Evolutionary conservation across 176 grass and related monocot species (phyloP).

Genomic region (Zizania latifolia): DNA sequence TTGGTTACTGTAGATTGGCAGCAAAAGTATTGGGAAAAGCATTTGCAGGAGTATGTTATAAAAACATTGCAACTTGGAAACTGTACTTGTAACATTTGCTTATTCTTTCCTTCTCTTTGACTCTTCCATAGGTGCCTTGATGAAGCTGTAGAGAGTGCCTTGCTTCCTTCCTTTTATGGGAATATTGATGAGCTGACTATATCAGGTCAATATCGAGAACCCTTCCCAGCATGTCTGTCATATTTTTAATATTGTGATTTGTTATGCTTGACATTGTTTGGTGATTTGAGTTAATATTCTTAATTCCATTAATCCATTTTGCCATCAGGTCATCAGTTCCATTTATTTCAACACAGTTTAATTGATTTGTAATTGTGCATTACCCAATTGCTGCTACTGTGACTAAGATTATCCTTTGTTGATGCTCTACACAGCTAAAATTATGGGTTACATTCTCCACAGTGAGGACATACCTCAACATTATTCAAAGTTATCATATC

Average conservation of each 20-base stretch:
- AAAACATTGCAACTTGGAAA: not conserved
- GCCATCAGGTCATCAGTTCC: not conserved
- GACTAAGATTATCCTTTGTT: not conserved
- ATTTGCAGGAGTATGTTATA: constrained; percentile 45
- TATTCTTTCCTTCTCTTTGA: not conserved
- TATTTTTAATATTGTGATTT: not conserved
- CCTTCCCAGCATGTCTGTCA: not conserved
- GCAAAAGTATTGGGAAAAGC: constrained; percentile 56
- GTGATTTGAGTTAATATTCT: constrained; percentile 1
- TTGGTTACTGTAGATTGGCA: constrained; percentile 41
- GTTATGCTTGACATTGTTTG: not conserved
- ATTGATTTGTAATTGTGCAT: not conserved
- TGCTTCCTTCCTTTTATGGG: constrained; percentile 61
- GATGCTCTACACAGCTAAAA: constrained; percentile 40
- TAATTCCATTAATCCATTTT: too few species aligned
- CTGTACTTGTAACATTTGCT: not conserved
- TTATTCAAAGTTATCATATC: constrained; percentile 43
- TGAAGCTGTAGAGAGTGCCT: constrained; percentile 53
- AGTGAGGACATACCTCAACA: constrained; percentile 2
- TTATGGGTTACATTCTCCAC: constrained; percentile 31
- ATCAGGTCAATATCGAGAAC: constrained; percentile 33
- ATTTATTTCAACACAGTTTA: too few species aligned
- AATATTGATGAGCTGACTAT: constrained; percentile 37
- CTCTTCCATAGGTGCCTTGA: constrained; percentile 42
- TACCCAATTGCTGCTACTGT: not conserved